Evolutionary conservation across 768 basidiomycete species (phyloP).

Genomic region (Mycena alexandri): DNA sequence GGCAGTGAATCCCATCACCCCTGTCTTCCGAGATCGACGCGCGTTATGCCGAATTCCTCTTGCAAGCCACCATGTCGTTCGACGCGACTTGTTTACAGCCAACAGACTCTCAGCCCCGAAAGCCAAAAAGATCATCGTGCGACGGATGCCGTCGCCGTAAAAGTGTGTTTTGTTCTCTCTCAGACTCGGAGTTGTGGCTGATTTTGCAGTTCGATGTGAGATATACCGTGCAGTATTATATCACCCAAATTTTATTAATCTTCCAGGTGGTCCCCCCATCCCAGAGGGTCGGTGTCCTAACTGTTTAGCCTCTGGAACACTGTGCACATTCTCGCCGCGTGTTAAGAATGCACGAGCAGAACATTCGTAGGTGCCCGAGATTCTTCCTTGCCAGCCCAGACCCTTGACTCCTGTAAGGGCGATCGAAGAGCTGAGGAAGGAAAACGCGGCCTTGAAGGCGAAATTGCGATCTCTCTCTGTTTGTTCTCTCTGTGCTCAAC

Average conservation of each 20-base stretch:
- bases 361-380: neutral
- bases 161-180: no score
- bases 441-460: constrained; percentile 57
- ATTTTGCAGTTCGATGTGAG: no score
- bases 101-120: no score
- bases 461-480: constrained; percentile 43
- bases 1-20: no score
- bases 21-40: no score
- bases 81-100: no score
- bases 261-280: constrained; percentile 23
- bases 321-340: constrained; percentile 28
- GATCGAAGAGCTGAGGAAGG: constrained; percentile 65
- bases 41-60: no score
- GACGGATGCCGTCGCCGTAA: no score
- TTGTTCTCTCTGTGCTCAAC: constrained; percentile 32
- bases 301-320: constrained; percentile 22
- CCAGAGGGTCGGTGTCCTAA: constrained; percentile 18
- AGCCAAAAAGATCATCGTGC: no score
- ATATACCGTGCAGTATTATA: no score
- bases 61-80: no score
- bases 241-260: neutral
- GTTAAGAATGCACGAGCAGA: constrained; percentile 21
- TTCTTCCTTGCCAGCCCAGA: constrained; percentile 23
- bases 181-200: no score
- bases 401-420: constrained; percentile 37